Base-by-base conservation (phyloP, 2,329 filamentous ascomycete genomes). In the Monilinia aucupariae region DNA sequence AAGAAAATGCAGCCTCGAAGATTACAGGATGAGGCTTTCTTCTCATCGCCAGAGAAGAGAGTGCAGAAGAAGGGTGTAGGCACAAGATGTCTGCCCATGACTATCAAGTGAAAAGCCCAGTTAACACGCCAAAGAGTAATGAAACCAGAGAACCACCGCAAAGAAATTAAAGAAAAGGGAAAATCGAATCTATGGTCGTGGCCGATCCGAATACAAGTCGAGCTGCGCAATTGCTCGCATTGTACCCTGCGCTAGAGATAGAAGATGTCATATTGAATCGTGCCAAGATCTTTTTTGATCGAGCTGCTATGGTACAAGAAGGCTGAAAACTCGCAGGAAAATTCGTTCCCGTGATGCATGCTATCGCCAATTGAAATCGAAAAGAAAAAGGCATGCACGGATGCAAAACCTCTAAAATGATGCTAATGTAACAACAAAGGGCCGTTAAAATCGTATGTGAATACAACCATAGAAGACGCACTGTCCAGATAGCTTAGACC, bases 341-440 rank as follows among this genome's bases (percentile, higher is more conserved):
- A 59, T 62, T 68, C 65, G 60, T 67, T 61, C 64, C 67, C 68
- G 66, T 64, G 65, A 69, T 71, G 70, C 69, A 71, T 70, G 69
- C 65, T 62, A 61, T 58, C 67, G 67, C 66, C 67, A 68, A 69
- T 71, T 62, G 65, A 70, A 68, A 50, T 62, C 64, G 68, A 62
- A 64, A 64, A 63, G 63, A 61, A 66, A 69, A 67, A 64, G 63
- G 65, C 52, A 50, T 67, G 67, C 67, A 65, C 45, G 52, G 34
- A 60, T 62, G 65, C 49, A 67, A 61, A 48, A 62, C 67, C 66
- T 68, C 61, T 62, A 64, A 37, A 55, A 58, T 61, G 63, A 71
- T 70, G 70, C 68, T 74, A 73, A 63, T 74, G 72, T 74, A 71
- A 74, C 72, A 73, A 69, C 64, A 68, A 70, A 64, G 67, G 68